Evolutionary conservation across 768 basidiomycete genomes (phyloP), one percentile per base, ranked within the genome.

Genomic region (Suillus ampliporus): DNA sequence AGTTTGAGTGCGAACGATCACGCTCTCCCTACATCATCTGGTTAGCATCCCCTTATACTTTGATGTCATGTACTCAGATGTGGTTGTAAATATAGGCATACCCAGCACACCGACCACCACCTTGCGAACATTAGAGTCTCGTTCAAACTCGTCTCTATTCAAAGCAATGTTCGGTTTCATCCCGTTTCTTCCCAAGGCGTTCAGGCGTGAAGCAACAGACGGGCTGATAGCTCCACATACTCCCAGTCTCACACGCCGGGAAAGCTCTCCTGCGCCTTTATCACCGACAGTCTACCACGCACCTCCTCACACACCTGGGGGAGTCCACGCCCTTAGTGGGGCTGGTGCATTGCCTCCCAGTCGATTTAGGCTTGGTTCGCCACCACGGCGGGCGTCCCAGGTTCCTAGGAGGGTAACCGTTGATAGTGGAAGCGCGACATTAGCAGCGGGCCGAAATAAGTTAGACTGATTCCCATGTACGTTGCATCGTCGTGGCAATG

Each of bases 1-100:
- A 97, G 95, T 71, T 80, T 99, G 58, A 96, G 94, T 65, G 97
- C 97, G 17, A 99, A 98, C 66, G 97, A 99, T 73, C 94, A 99
- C 70, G 94, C 96, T 2, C 83, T 99, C 17, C 97, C 97, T 6
- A 82, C 82, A 26, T 84, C 88, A n/a, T 73, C 84, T 34, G 80
- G 87, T 86, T 48, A 21, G 26, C 50, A 37, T n/a, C 52, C 41
- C 53, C 37, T 40, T 5, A 40, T 34, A 35, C 14, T 31, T 47
- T 38, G 35, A 10, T 13, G 44, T 28, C 48, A 38, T 58, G 57
- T 43, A 57, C 50, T 41, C 53, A 56, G 15, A 13, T 37, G 23
- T 46, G 21, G 6, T 23, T 35, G 34, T 61, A 23, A 47, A 38
- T 13, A 3, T 60, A 71, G 73, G 69, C 41, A 57, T 66, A n/a